Evolutionary conservation across 2,329 filamentous ascomycete species (phyloP).

Genomic region (Verticillium tricorpus): DNA sequence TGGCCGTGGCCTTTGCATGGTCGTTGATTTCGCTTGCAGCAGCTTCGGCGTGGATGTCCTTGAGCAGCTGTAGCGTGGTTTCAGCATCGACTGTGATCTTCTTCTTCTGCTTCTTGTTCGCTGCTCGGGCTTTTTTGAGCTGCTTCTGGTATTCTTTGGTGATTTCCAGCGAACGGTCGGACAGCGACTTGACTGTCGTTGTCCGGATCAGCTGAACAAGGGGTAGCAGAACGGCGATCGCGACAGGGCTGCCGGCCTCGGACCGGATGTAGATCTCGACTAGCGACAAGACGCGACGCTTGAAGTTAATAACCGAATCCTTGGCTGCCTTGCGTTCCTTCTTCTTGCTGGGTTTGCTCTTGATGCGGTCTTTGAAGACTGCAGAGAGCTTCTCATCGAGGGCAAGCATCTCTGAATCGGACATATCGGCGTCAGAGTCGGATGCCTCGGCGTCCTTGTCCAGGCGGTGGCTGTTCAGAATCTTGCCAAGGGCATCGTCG

Average conservation of each 20-base stretch:
- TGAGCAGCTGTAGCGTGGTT: slow-evolving; percentile 53
- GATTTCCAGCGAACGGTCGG: slow-evolving; percentile 67
- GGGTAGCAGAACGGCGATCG: slow-evolving; percentile 68
- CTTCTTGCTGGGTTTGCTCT: slow-evolving; percentile 61
- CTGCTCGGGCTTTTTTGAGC: slow-evolving; percentile 50
- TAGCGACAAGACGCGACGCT: slow-evolving; percentile 86
- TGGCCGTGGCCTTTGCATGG: slow-evolving; percentile 72
- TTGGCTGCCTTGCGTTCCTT: slow-evolving; percentile 84
- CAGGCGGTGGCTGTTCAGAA: slow-evolving; percentile 66
- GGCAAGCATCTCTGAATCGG: slow-evolving; percentile 91
- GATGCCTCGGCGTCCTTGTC: slow-evolving; percentile 51
- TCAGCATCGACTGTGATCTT: slow-evolving; percentile 34
- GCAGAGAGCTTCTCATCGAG: slow-evolving; percentile 78
- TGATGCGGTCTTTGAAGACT: slow-evolving; percentile 76
- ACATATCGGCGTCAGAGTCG: slow-evolving; percentile 76
- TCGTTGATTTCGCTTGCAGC: slow-evolving; percentile 58
- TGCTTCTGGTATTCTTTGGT: slow-evolving; percentile 68
- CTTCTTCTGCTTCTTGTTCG: slow-evolving; percentile 33
- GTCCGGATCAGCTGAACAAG: slow-evolving; percentile 71
- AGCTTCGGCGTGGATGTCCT: slow-evolving; percentile 64
- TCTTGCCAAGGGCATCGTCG: slow-evolving; percentile 71
- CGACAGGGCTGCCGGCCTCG: slow-evolving; percentile 63
- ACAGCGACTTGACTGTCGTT: slow-evolving; percentile 72
- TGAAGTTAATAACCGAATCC: slow-evolving; percentile 88
- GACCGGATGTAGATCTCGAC: slow-evolving; percentile 80